Percentiles rank a stretch among this genome's conserved stretches.
phyloP scores from a whole-genome alignment of 352 stramenopile species.

The Globisporangium mamillatum region DNA sequence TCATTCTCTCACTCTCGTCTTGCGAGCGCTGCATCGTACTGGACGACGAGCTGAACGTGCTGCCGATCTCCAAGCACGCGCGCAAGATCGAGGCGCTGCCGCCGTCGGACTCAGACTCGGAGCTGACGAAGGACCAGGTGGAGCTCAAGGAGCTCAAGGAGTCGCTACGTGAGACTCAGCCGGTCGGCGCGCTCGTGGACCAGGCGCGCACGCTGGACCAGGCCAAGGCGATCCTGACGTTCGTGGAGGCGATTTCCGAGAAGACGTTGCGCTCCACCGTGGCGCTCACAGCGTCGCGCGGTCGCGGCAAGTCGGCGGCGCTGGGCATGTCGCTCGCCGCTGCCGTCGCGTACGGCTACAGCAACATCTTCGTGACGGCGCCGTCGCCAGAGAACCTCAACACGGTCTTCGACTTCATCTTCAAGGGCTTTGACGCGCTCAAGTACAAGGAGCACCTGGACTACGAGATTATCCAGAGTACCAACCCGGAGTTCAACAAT shows the following conservation, averaged over 20 bases:
- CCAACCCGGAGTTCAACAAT: constrained; percentile 81
- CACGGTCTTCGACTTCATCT: constrained; percentile 98
- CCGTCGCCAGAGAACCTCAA: constrained; percentile 98
- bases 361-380: constrained; percentile 97
- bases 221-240: constrained; percentile 95
- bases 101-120: constrained; percentile 47
- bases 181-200: constrained; percentile 94
- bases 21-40: constrained; percentile 96
- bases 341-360: constrained; percentile 90
- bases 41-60: constrained; percentile 99
- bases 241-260: constrained; percentile 97
- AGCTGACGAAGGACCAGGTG: constrained; percentile 70
- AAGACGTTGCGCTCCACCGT: constrained; percentile 94
- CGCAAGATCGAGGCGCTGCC: constrained; percentile 86
- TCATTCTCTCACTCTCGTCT: constrained; percentile 96
- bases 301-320: constrained; percentile 96
- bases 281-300: constrained; percentile 91
- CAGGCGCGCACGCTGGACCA: constrained; percentile 95
- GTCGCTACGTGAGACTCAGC: constrained; percentile 93
- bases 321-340: constrained; percentile 91
- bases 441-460: constrained; percentile 98
- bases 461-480: constrained; percentile 93
- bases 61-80: constrained; percentile 94
- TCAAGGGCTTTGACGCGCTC: constrained; percentile 92
- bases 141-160: constrained; percentile 95